Evolutionary conservation across 441 rosid genomes (phyloP).

Genomic region (Adansonia gregorii): DNA sequence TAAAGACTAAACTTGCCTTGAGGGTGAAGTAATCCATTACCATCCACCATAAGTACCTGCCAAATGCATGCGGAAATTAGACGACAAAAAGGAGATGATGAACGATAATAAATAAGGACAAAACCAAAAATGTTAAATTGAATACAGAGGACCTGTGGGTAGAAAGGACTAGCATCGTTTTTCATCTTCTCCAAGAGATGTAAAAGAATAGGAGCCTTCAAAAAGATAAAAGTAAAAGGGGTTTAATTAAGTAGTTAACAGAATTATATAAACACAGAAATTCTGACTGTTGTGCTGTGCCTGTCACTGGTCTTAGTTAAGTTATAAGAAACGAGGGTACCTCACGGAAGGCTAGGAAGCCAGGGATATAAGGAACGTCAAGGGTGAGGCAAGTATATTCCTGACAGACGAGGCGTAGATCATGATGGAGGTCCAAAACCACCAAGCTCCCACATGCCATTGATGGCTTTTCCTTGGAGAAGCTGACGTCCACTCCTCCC

Average conservation of each 20-base stretch:
- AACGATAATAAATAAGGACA: neutral
- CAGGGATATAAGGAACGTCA: constrained; percentile 73
- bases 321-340: constrained; percentile 33
- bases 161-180: constrained; percentile 48
- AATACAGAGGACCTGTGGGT: constrained; percentile 65
- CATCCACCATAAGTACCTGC: constrained; percentile 86
- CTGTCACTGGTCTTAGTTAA: neutral
- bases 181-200: constrained; percentile 71
- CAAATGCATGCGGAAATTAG: constrained; percentile 24
- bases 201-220: constrained; percentile 69
- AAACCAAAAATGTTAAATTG: neutral
- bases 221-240: neutral
- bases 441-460: constrained; percentile 77
- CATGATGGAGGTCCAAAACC: constrained; percentile 56
- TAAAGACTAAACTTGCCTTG: constrained; percentile 54
- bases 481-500: constrained; percentile 90
- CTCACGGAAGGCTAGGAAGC: constrained; percentile 93
- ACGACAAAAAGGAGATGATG: constrained; percentile 20
- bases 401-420: constrained; percentile 52
- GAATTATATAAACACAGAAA: neutral
- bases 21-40: constrained; percentile 92
- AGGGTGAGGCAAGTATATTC: constrained; percentile 52
- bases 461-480: constrained; percentile 67
- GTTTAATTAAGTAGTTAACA: neutral
- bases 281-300: neutral